Evolutionary conservation across 2,329 filamentous ascomycete species (phyloP).

Genomic region (Phyllosticta capitalensis): DNA sequence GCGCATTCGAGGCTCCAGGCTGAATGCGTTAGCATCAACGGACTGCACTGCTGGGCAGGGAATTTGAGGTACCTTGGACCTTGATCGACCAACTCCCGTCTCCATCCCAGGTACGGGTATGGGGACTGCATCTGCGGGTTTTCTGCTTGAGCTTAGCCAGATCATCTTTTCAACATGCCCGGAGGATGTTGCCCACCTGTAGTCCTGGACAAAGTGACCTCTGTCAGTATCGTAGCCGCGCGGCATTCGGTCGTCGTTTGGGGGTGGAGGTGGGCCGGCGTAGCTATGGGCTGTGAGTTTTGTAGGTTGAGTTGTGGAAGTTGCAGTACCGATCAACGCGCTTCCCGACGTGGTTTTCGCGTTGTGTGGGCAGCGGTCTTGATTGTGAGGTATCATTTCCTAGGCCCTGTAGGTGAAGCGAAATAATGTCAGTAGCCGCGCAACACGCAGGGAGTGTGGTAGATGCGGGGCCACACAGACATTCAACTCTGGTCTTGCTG

Average conservation of each 20-base stretch:
- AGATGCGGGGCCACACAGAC: background rate
- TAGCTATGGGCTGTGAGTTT: background rate
- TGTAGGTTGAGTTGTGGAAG: background rate
- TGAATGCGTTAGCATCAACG: background rate
- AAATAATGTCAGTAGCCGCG: background rate
- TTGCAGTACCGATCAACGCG: background rate
- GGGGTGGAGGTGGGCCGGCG: background rate
- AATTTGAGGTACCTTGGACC: background rate
- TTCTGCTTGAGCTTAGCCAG: slow-evolving; percentile 1
- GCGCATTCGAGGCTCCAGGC: background rate
- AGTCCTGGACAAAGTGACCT: background rate
- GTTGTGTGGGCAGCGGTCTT: background rate
- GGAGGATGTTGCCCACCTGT: background rate
- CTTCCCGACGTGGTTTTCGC: background rate
- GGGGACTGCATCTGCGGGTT: background rate
- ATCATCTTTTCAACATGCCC: background rate
- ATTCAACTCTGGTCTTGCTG: background rate
- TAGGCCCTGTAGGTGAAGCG: background rate
- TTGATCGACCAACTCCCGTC: background rate
- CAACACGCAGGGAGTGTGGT: background rate
- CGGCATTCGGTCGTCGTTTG: background rate
- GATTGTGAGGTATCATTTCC: background rate
- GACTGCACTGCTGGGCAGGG: background rate
- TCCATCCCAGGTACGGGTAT: background rate
- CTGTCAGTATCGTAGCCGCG: background rate